Conservation (phyloP, 164 flowering plant genomes). For the Vitis cinerea region DNA sequence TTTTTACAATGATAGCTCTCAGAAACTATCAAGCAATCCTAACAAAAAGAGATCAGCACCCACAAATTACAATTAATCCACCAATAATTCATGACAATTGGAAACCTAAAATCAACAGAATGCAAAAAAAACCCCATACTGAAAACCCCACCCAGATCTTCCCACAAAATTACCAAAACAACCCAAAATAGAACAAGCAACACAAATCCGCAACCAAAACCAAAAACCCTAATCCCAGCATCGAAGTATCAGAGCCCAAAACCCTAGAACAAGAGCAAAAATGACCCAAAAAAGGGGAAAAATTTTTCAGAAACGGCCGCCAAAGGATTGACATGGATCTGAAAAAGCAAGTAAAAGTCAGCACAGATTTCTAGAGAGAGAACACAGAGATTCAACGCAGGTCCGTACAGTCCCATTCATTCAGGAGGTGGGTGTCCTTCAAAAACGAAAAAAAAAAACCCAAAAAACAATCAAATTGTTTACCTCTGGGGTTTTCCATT, state of each 20-base stretch:
- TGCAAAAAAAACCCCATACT: background rate
- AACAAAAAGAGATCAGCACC: background rate
- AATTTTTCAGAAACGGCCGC: slow-evolving; percentile 8
- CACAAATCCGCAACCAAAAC: background rate
- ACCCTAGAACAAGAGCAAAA: background rate
- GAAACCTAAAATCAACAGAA: slow-evolving; percentile 7
- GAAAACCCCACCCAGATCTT: slow-evolving; percentile 20
- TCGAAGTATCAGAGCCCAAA: background rate
- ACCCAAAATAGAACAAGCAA: background rate
- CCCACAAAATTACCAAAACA: background rate
- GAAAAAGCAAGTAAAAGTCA: background rate
- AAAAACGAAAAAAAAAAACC: background rate
- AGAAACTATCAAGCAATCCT: no score
- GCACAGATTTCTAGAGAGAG: no score
- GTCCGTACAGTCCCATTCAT: slow-evolving; percentile 3
- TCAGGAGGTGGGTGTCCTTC: background rate
- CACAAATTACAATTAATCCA: background rate
- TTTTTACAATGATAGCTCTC: no score
- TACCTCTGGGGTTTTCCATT: slow-evolving; percentile 3
- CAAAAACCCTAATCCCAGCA: slow-evolving; percentile 1
- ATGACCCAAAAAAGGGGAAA: background rate
- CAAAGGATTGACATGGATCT: slow-evolving; percentile 11
- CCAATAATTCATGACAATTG: background rate
- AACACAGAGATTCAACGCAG: background rate
- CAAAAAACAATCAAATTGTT: background rate